Percentiles rank a stretch among this genome's conserved stretches.
Conservation (phyloP, 139 green algal genomes). For the Trebouxia sp. region DNA sequence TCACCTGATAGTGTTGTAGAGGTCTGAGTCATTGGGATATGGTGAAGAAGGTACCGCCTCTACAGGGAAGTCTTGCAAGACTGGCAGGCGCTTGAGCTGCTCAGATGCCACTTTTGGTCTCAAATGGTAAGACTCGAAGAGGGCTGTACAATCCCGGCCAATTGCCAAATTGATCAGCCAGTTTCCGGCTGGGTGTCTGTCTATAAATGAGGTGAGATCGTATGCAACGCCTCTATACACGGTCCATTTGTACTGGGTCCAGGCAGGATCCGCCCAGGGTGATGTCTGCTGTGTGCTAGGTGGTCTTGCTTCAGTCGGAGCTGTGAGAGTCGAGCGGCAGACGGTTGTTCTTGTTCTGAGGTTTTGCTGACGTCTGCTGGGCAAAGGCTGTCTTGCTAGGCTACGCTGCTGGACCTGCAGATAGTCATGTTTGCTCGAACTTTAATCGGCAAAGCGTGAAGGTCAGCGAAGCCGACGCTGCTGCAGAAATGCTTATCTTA, state of each 20-base stretch:
- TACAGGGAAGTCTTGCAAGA: conserved; percentile 78
- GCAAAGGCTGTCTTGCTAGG: neutral
- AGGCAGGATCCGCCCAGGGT: conserved; percentile 24
- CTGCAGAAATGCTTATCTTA: neutral
- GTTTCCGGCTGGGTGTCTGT: conserved; percentile 62
- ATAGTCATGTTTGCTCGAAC: no score
- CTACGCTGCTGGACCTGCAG: conserved; percentile 2
- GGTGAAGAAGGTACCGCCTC: conserved; percentile 72
- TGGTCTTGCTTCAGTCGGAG: neutral
- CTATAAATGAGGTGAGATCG: conserved; percentile 55
- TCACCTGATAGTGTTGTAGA: conserved; percentile 65
- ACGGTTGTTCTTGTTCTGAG: neutral
- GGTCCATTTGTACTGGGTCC: conserved; percentile 56
- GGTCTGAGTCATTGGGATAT: conserved; percentile 74
- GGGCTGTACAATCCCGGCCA: conserved; percentile 74
- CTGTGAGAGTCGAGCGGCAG: neutral
- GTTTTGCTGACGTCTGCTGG: neutral
- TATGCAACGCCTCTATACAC: conserved; percentile 70
- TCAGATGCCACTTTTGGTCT: conserved; percentile 65
- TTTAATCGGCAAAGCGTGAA: no score
- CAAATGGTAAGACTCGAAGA: conserved; percentile 88
- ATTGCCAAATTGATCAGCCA: conserved; percentile 84
- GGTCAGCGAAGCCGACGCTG: no score
- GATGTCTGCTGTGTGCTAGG: neutral
- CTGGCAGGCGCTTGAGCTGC: conserved; percentile 65